phyloP scores from a whole-genome alignment of 441 rosid species.

The Erysimum pusillum region DNA sequence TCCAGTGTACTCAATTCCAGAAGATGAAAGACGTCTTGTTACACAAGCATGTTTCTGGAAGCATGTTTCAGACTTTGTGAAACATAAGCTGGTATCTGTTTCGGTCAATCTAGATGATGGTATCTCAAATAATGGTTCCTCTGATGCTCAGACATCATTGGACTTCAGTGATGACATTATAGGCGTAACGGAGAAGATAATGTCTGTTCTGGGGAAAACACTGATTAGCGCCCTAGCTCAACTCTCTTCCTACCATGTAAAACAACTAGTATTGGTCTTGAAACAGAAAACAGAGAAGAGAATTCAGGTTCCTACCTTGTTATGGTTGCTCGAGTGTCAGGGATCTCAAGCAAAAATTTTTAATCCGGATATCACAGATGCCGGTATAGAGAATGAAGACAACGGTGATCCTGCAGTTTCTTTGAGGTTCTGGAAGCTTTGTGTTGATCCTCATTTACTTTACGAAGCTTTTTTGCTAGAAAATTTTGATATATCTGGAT shows the following conservation, averaged over 20 bases:
- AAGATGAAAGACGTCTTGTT: slow-evolving; percentile 80
- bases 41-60: slow-evolving; percentile 83
- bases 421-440: slow-evolving; percentile 67
- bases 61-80: slow-evolving; percentile 70
- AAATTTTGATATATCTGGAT: slow-evolving; percentile 59
- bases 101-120: slow-evolving; percentile 55
- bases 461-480: slow-evolving; percentile 67
- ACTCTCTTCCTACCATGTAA: slow-evolving; percentile 79
- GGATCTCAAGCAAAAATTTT: slow-evolving; percentile 54
- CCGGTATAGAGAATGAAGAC: slow-evolving; percentile 49
- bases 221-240: slow-evolving; percentile 60
- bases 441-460: slow-evolving; percentile 76
- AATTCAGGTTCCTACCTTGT: slow-evolving; percentile 58
- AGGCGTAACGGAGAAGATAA: slow-evolving; percentile 52
- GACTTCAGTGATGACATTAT: slow-evolving; percentile 52
- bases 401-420: slow-evolving; percentile 54
- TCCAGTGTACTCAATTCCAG: slow-evolving; percentile 61
- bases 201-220: slow-evolving; percentile 57
- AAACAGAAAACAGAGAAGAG: slow-evolving; percentile 68
- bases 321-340: slow-evolving; percentile 70
- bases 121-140: slow-evolving; percentile 50
- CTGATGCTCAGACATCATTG: slow-evolving; percentile 49
- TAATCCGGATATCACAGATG: slow-evolving; percentile 49
- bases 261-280: slow-evolving; percentile 60
- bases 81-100: slow-evolving; percentile 62